phyloP scores from a whole-genome alignment of 352 stramenopile species.

The Phytophthora uliginosa region DNA sequence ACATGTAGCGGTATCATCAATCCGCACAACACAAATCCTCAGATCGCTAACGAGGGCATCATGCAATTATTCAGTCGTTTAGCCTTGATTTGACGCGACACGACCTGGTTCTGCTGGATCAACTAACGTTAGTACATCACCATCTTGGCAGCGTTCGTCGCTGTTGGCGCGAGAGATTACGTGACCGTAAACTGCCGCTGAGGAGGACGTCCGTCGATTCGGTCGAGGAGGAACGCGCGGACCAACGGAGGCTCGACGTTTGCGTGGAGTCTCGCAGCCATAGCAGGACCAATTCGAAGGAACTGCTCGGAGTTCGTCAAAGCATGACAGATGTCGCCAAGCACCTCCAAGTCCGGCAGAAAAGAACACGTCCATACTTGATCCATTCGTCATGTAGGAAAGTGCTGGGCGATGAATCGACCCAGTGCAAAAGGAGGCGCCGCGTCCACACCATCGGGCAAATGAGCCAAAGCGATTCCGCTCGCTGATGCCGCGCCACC shows the following conservation, averaged over 20 bases:
- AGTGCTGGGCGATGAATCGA: background rate
- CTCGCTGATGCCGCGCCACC: background rate
- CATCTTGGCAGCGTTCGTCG: background rate
- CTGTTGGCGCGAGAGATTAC: background rate
- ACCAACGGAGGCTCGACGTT: background rate
- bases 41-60: too few species aligned
- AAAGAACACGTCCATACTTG: background rate
- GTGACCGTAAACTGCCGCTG: background rate
- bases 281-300: background rate
- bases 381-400: background rate
- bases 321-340: background rate
- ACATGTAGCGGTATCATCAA: too few species aligned
- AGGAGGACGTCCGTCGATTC: background rate
- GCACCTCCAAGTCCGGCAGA: background rate
- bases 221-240: background rate
- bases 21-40: too few species aligned
- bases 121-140: too few species aligned
- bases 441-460: background rate
- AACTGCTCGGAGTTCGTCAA: background rate
- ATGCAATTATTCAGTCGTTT: too few species aligned
- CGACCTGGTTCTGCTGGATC: too few species aligned
- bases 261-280: background rate
- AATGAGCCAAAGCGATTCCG: background rate
- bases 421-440: background rate
- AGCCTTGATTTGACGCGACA: too few species aligned